Evolutionary conservation across 73 alveolate genomes (phyloP).

Genomic region (Blepharisma stoltei): DNA sequence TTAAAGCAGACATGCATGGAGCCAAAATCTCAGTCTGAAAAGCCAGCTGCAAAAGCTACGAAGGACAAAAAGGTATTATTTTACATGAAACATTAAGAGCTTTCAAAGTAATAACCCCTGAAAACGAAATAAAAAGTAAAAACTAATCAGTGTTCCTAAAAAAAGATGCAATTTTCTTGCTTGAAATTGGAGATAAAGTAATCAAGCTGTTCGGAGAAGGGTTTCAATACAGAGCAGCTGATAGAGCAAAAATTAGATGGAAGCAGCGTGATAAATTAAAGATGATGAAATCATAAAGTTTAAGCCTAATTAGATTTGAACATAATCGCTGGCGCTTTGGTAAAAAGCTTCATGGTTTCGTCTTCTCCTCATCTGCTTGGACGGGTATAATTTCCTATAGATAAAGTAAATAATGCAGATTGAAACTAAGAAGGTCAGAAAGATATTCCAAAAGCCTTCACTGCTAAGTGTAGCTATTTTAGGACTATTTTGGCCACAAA

Average conservation of each 20-base stretch:
- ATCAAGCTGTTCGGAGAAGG: slow-evolving; percentile 23
- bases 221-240: slow-evolving; percentile 9
- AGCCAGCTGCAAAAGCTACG: slow-evolving; percentile 26
- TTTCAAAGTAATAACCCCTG: slow-evolving; percentile 18
- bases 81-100: slow-evolving; percentile 24
- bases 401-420: too few relatives aligned
- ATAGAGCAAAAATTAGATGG: slow-evolving; percentile 21
- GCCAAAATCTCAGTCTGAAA: not conserved
- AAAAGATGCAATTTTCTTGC: slow-evolving; percentile 9
- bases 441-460: too few relatives aligned
- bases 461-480: too few relatives aligned
- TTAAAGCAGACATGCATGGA: slow-evolving; percentile 34
- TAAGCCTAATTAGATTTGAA: too few relatives aligned
- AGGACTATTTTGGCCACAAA: too few relatives aligned
- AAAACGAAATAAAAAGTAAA: slow-evolving; percentile 6
- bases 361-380: too few relatives aligned
- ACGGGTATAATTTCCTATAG: too few relatives aligned
- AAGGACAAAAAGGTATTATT: slow-evolving; percentile 20
- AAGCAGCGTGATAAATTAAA: slow-evolving; percentile 13
- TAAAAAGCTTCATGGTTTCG: too few relatives aligned
- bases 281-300: not conserved
- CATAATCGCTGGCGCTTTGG: too few relatives aligned
- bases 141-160: not conserved
- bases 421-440: too few relatives aligned
- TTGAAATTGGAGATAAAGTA: not conserved